Evolutionary conservation across 768 basidiomycete species (phyloP).

Genomic region (Lentinula raphanica): DNA sequence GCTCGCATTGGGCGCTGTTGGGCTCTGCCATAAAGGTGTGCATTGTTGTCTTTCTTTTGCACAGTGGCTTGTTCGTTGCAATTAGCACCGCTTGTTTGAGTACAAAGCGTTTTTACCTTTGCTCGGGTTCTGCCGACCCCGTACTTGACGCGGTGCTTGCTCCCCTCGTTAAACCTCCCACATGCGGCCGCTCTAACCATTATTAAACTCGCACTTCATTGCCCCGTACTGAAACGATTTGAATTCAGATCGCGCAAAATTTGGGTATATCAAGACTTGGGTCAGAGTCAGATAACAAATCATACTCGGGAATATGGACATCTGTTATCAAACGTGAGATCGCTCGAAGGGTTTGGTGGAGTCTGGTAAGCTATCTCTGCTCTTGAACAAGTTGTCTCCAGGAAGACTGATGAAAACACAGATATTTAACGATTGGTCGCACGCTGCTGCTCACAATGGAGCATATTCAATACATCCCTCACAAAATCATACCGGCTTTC

Average conservation of each 20-base stretch:
- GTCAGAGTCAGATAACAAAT: constrained; percentile 16
- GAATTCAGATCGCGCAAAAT: constrained; percentile 20
- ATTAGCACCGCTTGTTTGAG: not conserved
- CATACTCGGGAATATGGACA: constrained; percentile 18
- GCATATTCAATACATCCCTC: constrained; percentile 22
- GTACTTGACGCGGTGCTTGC: not conserved
- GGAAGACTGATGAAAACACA: constrained; percentile 1
- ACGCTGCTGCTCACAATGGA: constrained; percentile 22
- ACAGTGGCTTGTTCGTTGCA: not conserved
- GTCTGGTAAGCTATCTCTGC: constrained; percentile 12
- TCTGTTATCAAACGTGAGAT: constrained; percentile 22
- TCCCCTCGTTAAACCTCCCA: not conserved
- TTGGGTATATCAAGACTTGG: constrained; percentile 22
- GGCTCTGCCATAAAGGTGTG: constrained; percentile 23
- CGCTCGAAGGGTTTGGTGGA: constrained; percentile 22
- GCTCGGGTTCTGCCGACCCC: not conserved
- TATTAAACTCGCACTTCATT: not conserved
- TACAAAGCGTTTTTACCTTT: not conserved
- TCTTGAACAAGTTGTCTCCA: not conserved
- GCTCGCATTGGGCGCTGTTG: constrained; percentile 21
- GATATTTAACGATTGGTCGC: constrained; percentile 24
- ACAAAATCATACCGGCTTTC: constrained; percentile 23
- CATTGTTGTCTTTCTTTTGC: not conserved
- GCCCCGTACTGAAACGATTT: not conserved
- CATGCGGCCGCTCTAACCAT: not conserved